Percentiles rank a stretch among this genome's conserved stretches.
Evolutionary conservation across 805 yeast species (phyloP).

Genomic region (Wickerhamiella parazyma): DNA sequence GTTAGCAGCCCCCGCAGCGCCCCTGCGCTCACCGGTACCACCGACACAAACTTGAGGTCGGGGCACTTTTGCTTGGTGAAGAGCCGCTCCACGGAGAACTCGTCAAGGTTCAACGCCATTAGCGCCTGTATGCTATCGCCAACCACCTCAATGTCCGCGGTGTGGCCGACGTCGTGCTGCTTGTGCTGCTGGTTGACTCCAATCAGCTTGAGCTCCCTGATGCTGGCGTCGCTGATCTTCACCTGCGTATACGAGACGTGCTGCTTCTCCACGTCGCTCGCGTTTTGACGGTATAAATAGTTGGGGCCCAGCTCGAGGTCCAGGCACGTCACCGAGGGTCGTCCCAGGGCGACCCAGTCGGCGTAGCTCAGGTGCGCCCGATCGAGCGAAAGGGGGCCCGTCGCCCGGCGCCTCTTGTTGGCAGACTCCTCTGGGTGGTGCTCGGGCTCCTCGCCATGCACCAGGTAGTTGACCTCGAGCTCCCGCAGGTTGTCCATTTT

Average conservation of each 20-base stretch:
- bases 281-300: neutral
- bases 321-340: neutral
- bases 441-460: neutral
- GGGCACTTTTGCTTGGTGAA: neutral
- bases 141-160: neutral
- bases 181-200: neutral
- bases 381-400: neutral
- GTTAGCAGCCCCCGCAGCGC: neutral
- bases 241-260: neutral
- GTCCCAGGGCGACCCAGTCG: constrained; percentile 2
- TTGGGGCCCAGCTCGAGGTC: constrained; percentile 5
- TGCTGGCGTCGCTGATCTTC: neutral
- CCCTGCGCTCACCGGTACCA: neutral
- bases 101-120: neutral
- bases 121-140: neutral
- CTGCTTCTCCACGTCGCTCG: neutral
- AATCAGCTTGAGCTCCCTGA: constrained; percentile 5
- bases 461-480: neutral
- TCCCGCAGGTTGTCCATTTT: neutral
- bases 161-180: neutral
- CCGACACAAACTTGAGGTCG: neutral
- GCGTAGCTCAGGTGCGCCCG: neutral
- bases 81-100: neutral
- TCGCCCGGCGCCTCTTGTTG: too few species aligned
- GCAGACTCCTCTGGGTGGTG: neutral